Evolutionary conservation across 495 filamentous ascomycete genomes (phyloP).

Genomic region (Pyrenopolyporus hunteri): DNA sequence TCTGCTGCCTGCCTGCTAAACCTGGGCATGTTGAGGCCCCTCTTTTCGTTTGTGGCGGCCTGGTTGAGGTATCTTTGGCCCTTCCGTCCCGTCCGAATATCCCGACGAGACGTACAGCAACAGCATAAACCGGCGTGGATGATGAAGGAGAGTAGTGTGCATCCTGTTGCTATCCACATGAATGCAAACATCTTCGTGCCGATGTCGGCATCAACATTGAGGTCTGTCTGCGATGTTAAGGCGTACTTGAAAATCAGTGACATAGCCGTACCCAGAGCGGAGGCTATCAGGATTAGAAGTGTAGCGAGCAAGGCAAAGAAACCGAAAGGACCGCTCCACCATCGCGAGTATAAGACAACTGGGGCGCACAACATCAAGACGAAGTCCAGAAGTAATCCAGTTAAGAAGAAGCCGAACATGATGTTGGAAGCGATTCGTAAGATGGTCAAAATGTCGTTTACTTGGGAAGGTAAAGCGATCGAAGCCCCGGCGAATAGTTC

Average conservation of each 20-base stretch:
- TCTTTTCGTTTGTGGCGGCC: slow-evolving; percentile 8
- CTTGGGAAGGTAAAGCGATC: slow-evolving; percentile 76
- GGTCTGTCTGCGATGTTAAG: slow-evolving; percentile 62
- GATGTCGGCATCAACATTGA: slow-evolving; percentile 77
- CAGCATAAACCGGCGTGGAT: slow-evolving; percentile 77
- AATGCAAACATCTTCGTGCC: slow-evolving; percentile 82
- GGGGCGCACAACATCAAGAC: slow-evolving; percentile 57
- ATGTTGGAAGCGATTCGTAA: slow-evolving; percentile 79
- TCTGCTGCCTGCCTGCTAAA: slow-evolving; percentile 15
- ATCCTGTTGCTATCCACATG: slow-evolving; percentile 82
- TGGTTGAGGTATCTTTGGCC: slow-evolving; percentile 33
- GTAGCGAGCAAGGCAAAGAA: slow-evolving; percentile 72
- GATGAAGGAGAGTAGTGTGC: slow-evolving; percentile 69
- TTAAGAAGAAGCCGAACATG: slow-evolving; percentile 91
- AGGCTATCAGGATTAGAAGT: slow-evolving; percentile 69
- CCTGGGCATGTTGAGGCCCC: slow-evolving; percentile 5
- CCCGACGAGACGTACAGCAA: slow-evolving; percentile 67
- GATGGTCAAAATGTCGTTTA: slow-evolving; percentile 73
- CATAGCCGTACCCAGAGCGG: slow-evolving; percentile 79
- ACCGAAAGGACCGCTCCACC: slow-evolving; percentile 52
- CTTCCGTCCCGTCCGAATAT: slow-evolving; percentile 61
- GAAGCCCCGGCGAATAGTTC: slow-evolving; percentile 83
- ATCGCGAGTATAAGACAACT: slow-evolving; percentile 51
- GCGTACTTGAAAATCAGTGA: slow-evolving; percentile 78
- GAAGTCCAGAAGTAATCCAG: slow-evolving; percentile 68